These are phyloP conservation scores for Komagataella kurtzmanii DNA, from an alignment of 805 yeast species.

Conservation along the genomic window DNA sequence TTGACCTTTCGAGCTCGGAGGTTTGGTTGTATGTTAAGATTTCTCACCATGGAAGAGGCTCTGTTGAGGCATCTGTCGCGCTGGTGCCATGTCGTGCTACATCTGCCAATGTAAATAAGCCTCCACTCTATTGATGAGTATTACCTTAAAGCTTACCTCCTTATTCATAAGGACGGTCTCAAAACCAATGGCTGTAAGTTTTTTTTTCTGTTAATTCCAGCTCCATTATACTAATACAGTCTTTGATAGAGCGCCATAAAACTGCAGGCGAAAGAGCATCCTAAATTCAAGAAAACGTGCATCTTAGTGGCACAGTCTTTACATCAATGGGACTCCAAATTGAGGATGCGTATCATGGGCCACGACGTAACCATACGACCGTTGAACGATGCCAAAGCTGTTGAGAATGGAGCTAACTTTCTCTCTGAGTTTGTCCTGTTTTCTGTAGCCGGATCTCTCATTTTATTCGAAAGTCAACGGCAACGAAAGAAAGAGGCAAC, in stretches of 20 bases:
- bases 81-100: neutral
- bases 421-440: conserved; percentile 69
- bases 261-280: conserved; percentile 64
- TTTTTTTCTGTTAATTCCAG: neutral
- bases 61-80: neutral
- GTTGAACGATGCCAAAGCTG: conserved; percentile 67
- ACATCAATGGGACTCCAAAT: conserved; percentile 48
- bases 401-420: conserved; percentile 72
- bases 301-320: conserved; percentile 59
- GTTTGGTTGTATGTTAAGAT: too few relatives aligned
- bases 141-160: conserved; percentile 63
- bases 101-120: neutral
- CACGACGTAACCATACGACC: conserved; percentile 52
- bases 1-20: too few relatives aligned
- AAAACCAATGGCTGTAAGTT: conserved; percentile 55
- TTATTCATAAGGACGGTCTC: conserved; percentile 63
- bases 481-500: conserved; percentile 49
- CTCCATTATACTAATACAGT: neutral
- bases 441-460: conserved; percentile 66
- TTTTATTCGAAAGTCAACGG: conserved; percentile 58
- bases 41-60: neutral
- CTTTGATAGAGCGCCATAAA: conserved; percentile 39
- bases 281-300: conserved; percentile 45
- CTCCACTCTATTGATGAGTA: conserved; percentile 43
- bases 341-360: conserved; percentile 50